Conservation (phyloP, 148 eudicot species). For the Nyssa sinensis region DNA sequence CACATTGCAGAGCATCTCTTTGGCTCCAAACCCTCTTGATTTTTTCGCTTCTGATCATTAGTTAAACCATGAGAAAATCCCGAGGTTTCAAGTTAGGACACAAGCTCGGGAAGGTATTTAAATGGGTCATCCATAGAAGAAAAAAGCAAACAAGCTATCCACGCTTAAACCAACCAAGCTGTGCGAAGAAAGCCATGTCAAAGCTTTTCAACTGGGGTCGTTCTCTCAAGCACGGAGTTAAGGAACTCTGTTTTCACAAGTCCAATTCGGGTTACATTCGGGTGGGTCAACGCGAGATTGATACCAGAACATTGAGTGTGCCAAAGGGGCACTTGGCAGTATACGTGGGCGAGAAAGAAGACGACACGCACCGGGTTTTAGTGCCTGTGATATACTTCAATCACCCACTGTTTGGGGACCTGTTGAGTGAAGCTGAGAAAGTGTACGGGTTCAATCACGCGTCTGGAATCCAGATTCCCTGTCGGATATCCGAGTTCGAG, state of each 20-base stretch:
- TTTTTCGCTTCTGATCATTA: background rate
- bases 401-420: constrained; percentile 54
- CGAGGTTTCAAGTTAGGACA: constrained; percentile 50
- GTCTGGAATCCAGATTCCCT: constrained; percentile 58
- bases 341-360: constrained; percentile 42
- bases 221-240: constrained; percentile 27
- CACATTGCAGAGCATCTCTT: background rate
- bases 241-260: constrained; percentile 21
- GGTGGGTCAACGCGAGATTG: constrained; percentile 20
- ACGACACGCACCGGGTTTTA: constrained; percentile 30
- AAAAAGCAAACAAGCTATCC: constrained; percentile 15
- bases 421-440: constrained; percentile 50
- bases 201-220: constrained; percentile 43
- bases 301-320: constrained; percentile 9
- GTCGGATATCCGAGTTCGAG: constrained; percentile 54
- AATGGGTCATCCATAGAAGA: constrained; percentile 28
- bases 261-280: constrained; percentile 24
- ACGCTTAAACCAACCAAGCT: constrained; percentile 13
- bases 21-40: background rate
- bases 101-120: constrained; percentile 44
- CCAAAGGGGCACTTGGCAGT: constrained; percentile 60
- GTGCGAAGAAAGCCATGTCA: constrained; percentile 20
- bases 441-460: constrained; percentile 47
- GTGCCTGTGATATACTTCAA: constrained; percentile 53
- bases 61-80: constrained; percentile 18